phyloP scores from a whole-genome alignment of 306 rosid species.

The Prunus fruticosa region DNA sequence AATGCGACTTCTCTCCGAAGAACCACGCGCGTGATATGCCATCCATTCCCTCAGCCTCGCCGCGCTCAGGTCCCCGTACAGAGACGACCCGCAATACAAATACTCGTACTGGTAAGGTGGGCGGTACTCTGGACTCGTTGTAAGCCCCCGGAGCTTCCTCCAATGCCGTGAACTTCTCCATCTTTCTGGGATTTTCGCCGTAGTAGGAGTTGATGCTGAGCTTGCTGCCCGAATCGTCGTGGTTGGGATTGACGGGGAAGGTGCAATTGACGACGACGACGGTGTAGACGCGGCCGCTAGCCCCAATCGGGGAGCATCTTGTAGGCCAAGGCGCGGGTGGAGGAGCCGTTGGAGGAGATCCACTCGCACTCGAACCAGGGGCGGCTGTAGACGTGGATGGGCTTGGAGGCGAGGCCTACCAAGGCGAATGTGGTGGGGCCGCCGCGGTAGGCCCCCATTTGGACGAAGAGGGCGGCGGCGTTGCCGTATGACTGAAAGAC shows the following conservation, averaged over 20 bases:
- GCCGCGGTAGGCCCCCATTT: constrained; percentile 40
- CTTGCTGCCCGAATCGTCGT: constrained; percentile 34
- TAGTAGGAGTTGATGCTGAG: constrained; percentile 35
- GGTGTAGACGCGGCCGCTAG: constrained; percentile 44
- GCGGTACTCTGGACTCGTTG: constrained; percentile 27
- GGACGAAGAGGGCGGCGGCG: constrained; percentile 38
- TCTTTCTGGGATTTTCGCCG: constrained; percentile 22
- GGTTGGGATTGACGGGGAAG: constrained; percentile 29
- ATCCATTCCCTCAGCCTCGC: constrained; percentile 42
- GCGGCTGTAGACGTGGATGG: constrained; percentile 36
- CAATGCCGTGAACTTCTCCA: constrained; percentile 36
- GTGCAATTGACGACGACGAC: constrained; percentile 44
- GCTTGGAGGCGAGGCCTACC: constrained; percentile 41
- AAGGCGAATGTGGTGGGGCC: constrained; percentile 35
- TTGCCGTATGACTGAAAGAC: constrained; percentile 28
- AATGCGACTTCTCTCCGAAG: constrained; percentile 39
- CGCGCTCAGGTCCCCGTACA: constrained; percentile 34
- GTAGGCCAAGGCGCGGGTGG: constrained; percentile 26
- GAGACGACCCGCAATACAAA: constrained; percentile 37
- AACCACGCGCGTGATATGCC: constrained; percentile 42
- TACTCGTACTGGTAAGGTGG: constrained; percentile 35
- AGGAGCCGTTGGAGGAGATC: constrained; percentile 36
- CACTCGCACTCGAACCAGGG: constrained; percentile 44
- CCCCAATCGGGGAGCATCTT: constrained; percentile 49
- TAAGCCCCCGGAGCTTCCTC: constrained; percentile 32